Conservation (phyloP, 2,329 filamentous ascomycete genomes). For the Aspergillus pseudoglaucus region DNA sequence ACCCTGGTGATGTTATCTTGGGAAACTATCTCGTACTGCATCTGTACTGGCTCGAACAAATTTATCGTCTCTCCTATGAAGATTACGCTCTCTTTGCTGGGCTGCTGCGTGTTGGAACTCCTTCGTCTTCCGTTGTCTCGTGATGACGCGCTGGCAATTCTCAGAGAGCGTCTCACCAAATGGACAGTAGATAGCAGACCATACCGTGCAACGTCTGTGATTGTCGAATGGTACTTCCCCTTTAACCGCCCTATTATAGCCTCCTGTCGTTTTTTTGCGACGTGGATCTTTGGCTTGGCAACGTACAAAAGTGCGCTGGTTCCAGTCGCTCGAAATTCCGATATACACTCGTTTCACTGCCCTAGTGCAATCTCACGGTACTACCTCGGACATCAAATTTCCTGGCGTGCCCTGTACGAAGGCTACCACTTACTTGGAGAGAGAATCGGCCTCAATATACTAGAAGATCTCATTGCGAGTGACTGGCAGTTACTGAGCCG, state of each 20-base stretch:
- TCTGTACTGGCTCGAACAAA: not conserved
- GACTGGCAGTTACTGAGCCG: slow-evolving; percentile 1
- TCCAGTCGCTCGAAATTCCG: not conserved
- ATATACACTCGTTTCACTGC: slow-evolving; percentile 6
- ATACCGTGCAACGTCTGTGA: not conserved
- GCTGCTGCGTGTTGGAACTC: not conserved
- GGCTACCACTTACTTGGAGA: slow-evolving; percentile 8
- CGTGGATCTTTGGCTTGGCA: not conserved
- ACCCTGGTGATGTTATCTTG: slow-evolving; percentile 2
- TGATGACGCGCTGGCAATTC: not conserved
- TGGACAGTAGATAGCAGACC: not conserved
- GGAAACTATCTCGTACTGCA: slow-evolving; percentile 1
- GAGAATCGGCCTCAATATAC: slow-evolving; percentile 6
- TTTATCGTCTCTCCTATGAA: slow-evolving; percentile 2
- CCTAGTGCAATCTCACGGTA: not conserved
- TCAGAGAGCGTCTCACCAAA: not conserved
- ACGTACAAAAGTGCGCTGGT: slow-evolving; percentile 3
- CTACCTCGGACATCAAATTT: not conserved
- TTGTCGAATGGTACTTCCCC: slow-evolving; percentile 8
- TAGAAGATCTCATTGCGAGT: slow-evolving; percentile 1
- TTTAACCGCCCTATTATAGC: slow-evolving; percentile 2
- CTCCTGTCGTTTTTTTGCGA: not conserved
- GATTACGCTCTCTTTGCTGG: not conserved
- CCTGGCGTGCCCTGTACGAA: slow-evolving; percentile 1
- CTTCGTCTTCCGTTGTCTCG: not conserved